Percentiles rank a stretch among this genome's conserved stretches.
phyloP scores from a whole-genome alignment of 2,329 filamentous ascomycete genomes.

The Venturia oleaginea region DNA sequence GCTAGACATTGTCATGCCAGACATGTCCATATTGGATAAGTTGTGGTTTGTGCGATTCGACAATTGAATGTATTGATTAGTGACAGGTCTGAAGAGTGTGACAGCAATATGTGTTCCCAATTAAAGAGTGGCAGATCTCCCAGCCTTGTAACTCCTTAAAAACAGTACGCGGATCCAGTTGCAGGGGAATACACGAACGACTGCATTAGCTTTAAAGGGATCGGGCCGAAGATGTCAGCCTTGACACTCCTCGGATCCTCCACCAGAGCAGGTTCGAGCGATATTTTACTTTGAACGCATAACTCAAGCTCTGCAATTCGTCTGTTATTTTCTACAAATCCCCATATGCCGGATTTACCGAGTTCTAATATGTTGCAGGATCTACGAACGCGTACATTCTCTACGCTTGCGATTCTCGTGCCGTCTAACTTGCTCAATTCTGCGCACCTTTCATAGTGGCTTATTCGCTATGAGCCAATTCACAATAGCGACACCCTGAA shows the following conservation, averaged over 20 bases:
- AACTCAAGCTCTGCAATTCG: neutral
- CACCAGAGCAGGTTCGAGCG: neutral
- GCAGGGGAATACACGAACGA: neutral
- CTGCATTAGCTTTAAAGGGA: neutral
- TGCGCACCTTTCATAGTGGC: neutral
- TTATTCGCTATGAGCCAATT: neutral
- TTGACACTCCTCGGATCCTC: neutral
- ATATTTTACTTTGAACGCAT: neutral
- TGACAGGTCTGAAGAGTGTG: neutral
- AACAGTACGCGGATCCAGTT: neutral
- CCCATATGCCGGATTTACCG: neutral
- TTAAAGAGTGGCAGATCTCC: neutral
- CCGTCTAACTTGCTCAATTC: constrained; percentile 10
- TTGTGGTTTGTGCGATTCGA: neutral
- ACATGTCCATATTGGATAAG: constrained; percentile 12
- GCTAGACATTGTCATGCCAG: constrained; percentile 16
- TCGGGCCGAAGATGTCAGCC: neutral
- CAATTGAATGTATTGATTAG: neutral
- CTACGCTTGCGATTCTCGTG: neutral
- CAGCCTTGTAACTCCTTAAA: neutral
- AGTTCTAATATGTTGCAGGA: neutral
- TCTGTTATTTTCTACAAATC: neutral
- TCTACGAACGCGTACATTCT: neutral
- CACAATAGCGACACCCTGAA: neutral
- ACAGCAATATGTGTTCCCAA: neutral